Percentiles rank a stretch among this genome's conserved stretches.
phyloP scores from a whole-genome alignment of 75 land plant genomes.

The Picea sitchensis region DNA sequence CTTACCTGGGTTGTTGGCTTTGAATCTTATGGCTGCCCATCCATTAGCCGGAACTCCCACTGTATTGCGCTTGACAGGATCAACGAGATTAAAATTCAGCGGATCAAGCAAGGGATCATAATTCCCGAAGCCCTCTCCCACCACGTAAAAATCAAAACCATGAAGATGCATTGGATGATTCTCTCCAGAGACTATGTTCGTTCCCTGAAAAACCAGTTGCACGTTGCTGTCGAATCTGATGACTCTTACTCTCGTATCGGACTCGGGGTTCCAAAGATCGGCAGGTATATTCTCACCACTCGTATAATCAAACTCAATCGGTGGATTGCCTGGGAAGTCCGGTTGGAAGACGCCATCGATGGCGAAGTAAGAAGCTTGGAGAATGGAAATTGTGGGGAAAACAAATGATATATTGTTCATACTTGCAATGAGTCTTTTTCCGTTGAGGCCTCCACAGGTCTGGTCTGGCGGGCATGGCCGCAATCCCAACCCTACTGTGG shows the following conservation, averaged over 20 bases:
- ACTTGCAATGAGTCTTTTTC: background rate
- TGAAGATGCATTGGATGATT: conserved; percentile 74
- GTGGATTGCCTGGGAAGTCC: background rate
- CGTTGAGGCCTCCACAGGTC: background rate
- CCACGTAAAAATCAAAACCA: conserved; percentile 57
- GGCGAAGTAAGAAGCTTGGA: conserved; percentile 6
- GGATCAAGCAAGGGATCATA: conserved; percentile 32
- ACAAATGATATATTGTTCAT: conserved; percentile 14
- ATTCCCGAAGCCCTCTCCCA: conserved; percentile 59
- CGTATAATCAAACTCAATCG: background rate
- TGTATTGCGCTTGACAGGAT: conserved; percentile 62
- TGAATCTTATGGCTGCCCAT: conserved; percentile 64
- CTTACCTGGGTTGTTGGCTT: conserved; percentile 61
- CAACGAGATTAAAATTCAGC: conserved; percentile 44
- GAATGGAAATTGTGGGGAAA: conserved; percentile 5
- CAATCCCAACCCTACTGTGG: conserved; percentile 65
- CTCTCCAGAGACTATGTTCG: conserved; percentile 39
- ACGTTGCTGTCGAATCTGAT: conserved; percentile 27
- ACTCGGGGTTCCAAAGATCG: background rate
- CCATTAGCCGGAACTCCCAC: conserved; percentile 53
- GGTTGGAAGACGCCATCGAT: background rate
- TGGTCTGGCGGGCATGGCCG: conserved; percentile 25
- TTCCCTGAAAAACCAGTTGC: conserved; percentile 64
- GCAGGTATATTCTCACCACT: too few species aligned
- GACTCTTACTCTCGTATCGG: background rate